Conservation (phyloP, 2,329 filamentous ascomycete species). For the Didymella exigua region DNA sequence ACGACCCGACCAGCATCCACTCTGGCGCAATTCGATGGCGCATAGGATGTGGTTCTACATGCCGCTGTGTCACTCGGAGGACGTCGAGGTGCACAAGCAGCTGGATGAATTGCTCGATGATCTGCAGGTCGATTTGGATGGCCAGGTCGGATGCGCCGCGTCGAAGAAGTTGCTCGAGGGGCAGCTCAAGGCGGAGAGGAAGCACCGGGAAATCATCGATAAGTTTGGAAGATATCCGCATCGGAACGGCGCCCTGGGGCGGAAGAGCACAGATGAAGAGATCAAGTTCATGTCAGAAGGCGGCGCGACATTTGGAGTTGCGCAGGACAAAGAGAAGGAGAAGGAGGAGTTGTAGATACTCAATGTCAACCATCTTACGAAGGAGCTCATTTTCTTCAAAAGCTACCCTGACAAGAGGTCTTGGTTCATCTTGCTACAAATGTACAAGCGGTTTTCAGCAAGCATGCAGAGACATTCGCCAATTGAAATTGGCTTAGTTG, state of each 20-base stretch:
- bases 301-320: constrained; percentile 51
- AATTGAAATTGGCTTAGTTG: too few relatives aligned
- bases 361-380: background rate
- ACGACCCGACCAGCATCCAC: constrained; percentile 39
- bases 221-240: constrained; percentile 66
- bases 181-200: constrained; percentile 49
- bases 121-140: constrained; percentile 44
- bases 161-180: constrained; percentile 39
- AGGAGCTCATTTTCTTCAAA: too few relatives aligned
- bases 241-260: constrained; percentile 59
- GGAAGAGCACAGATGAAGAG: constrained; percentile 59
- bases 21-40: constrained; percentile 38
- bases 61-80: constrained; percentile 66
- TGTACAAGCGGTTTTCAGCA: too few relatives aligned
- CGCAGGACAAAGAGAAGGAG: constrained; percentile 4
- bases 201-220: constrained; percentile 58
- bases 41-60: constrained; percentile 64
- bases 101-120: constrained; percentile 42
- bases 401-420: too few relatives aligned
- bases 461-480: too few relatives aligned
- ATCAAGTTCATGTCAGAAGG: constrained; percentile 55
- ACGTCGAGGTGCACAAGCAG: constrained; percentile 53
- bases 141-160: constrained; percentile 31
- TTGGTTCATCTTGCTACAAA: too few relatives aligned
- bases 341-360: constrained; percentile 11